Evolutionary conservation across 352 stramenopile species (phyloP).

Genomic region (Phytophthora tubulina): DNA sequence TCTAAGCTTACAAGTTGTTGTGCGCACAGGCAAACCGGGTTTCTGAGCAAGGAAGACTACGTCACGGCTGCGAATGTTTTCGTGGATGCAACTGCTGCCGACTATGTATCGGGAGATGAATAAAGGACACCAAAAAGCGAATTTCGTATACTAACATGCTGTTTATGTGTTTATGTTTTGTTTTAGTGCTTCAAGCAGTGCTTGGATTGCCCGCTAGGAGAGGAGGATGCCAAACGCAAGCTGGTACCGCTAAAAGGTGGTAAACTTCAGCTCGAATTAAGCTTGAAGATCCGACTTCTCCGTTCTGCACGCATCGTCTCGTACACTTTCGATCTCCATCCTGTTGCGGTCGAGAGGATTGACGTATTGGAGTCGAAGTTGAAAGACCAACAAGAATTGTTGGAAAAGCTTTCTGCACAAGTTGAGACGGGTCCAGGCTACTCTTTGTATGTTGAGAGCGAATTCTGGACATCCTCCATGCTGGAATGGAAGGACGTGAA

Average conservation of each 20-base stretch:
- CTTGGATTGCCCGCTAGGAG: not conserved
- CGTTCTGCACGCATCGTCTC: not conserved
- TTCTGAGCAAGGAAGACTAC: conserved; percentile 4
- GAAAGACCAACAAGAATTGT: conserved; percentile 27
- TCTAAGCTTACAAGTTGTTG: too few species aligned
- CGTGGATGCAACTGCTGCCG: not conserved
- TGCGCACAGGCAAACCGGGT: not conserved
- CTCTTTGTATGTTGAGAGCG: not conserved
- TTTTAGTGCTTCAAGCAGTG: not conserved
- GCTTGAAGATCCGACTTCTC: conserved; percentile 17
- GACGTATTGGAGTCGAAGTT: conserved; percentile 31
- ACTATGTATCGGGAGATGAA: not conserved
- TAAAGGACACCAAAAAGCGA: too few species aligned
- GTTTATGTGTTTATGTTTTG: not conserved
- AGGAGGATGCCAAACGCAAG: not conserved
- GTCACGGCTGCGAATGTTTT: not conserved
- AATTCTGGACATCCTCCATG: not conserved
- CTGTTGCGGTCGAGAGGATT: conserved; percentile 15
- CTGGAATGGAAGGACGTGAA: not conserved
- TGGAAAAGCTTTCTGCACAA: not conserved
- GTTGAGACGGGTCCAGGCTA: too few species aligned
- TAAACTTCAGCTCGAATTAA: conserved; percentile 16
- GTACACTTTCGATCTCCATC: conserved; percentile 22
- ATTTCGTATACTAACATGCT: not conserved
- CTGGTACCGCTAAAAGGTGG: conserved; percentile 2